Percentiles rank a stretch among this genome's conserved stretches.
Conservation (phyloP, 2,329 filamentous ascomycete species). For the Aspergillus amoenus region DNA sequence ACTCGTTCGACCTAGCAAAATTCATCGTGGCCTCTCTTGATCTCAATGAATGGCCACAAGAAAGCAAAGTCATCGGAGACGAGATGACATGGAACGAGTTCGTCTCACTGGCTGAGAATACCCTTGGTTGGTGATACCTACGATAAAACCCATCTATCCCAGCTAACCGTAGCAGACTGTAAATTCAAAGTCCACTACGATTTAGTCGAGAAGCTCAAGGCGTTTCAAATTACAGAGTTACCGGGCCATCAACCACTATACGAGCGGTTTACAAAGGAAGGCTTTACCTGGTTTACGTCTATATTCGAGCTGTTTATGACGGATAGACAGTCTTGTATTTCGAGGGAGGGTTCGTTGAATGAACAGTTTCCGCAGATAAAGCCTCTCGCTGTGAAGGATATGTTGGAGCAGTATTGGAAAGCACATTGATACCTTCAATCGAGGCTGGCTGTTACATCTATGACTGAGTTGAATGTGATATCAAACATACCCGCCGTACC, state of each 20-base stretch:
- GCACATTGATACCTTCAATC: neutral
- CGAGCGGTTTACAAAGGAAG: slow-evolving; percentile 21
- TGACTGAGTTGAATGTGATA: too few species aligned
- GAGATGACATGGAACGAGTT: slow-evolving; percentile 26
- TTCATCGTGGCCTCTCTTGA: slow-evolving; percentile 20
- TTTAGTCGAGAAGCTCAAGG: slow-evolving; percentile 27
- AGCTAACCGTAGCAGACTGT: neutral
- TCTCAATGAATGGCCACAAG: slow-evolving; percentile 19
- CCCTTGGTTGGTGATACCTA: slow-evolving; percentile 11
- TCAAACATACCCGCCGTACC: too few species aligned
- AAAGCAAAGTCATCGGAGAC: slow-evolving; percentile 22
- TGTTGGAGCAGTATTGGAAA: slow-evolving; percentile 2
- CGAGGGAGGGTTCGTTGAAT: slow-evolving; percentile 17
- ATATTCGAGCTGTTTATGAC: slow-evolving; percentile 18
- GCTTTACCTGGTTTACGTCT: slow-evolving; percentile 20
- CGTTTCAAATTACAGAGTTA: slow-evolving; percentile 31
- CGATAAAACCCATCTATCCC: neutral
- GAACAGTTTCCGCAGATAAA: slow-evolving; percentile 22
- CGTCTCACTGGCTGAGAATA: slow-evolving; percentile 21
- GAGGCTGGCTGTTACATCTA: too few species aligned
- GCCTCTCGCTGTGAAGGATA: neutral
- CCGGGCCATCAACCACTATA: slow-evolving; percentile 24
- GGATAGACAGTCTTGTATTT: neutral
- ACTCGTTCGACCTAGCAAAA: slow-evolving; percentile 25
- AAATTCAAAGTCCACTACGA: slow-evolving; percentile 34